Conservation (phyloP, 164 flowering plant genomes). For the Annona squamosa region DNA sequence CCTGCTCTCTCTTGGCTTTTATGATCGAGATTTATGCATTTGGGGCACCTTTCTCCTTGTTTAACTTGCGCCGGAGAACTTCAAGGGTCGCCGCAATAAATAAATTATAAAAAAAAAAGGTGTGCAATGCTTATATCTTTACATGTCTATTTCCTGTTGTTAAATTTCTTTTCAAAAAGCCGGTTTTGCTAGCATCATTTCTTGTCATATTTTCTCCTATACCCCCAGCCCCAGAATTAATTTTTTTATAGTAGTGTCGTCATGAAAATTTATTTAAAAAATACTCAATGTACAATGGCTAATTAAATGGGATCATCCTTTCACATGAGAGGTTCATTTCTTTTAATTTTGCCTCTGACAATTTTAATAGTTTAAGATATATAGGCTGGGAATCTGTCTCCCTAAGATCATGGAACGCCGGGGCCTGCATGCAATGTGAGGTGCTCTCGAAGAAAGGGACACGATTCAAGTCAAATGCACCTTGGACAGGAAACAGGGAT, state of each 20-base stretch:
- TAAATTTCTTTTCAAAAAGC: no score
- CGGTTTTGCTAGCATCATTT: no score
- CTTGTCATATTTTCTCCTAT: no score
- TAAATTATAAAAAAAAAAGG: no score
- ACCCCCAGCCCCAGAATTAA: no score
- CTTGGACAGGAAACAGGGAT: background rate
- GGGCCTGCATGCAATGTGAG: background rate
- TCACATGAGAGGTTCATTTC: background rate
- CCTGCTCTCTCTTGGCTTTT: no score
- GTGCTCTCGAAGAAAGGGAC: background rate
- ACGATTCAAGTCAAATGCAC: background rate
- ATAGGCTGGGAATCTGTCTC: background rate
- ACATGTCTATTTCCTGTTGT: no score
- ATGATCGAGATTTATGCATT: background rate
- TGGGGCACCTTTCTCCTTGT: background rate
- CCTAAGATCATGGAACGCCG: background rate
- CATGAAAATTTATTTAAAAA: no score
- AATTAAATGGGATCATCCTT: background rate
- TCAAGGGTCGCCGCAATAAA: background rate
- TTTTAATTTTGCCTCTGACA: no score
- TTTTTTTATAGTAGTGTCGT: no score
- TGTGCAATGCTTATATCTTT: no score
- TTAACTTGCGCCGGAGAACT: background rate
- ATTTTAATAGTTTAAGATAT: no score
- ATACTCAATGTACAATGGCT: background rate